These are phyloP conservation scores for Oemleria cerasiformis DNA, from an alignment of 306 rosid species.

Conservation along the genomic window DNA sequence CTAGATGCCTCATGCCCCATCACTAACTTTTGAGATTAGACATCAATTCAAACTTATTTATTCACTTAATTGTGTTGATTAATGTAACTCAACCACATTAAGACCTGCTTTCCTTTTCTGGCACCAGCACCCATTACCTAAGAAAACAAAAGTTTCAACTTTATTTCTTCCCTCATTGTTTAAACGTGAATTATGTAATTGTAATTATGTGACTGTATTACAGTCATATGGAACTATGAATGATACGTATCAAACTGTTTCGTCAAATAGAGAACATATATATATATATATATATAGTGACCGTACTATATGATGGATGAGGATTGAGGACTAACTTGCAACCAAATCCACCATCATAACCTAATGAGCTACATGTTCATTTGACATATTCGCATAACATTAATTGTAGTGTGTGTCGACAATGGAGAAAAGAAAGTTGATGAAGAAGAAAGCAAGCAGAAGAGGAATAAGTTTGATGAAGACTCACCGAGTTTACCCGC, in stretches of 20 bases:
- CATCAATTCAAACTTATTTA: neutral
- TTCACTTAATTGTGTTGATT: neutral
- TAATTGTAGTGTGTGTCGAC: neutral
- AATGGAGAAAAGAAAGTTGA: neutral
- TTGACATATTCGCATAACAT: neutral
- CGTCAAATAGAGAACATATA: neutral
- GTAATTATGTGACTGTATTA: neutral
- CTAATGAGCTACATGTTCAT: neutral
- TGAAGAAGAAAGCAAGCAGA: neutral
- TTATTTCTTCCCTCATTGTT: neutral
- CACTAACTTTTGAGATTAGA: neutral
- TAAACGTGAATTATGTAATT: neutral
- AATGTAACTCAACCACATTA: neutral
- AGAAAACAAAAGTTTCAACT: neutral
- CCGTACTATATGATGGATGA: neutral
- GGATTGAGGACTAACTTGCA: constrained; percentile 21
- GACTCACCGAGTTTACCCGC: constrained; percentile 41
- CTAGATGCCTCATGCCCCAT: neutral
- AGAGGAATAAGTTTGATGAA: neutral
- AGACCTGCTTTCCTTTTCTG: neutral
- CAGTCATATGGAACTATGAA: neutral
- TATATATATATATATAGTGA: too few species aligned
- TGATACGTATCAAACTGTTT: neutral
- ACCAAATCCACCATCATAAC: constrained; percentile 6
- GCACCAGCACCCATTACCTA: neutral